Evolutionary conservation across 306 rosid genomes (phyloP).

Genomic region (Alnus rubra): DNA sequence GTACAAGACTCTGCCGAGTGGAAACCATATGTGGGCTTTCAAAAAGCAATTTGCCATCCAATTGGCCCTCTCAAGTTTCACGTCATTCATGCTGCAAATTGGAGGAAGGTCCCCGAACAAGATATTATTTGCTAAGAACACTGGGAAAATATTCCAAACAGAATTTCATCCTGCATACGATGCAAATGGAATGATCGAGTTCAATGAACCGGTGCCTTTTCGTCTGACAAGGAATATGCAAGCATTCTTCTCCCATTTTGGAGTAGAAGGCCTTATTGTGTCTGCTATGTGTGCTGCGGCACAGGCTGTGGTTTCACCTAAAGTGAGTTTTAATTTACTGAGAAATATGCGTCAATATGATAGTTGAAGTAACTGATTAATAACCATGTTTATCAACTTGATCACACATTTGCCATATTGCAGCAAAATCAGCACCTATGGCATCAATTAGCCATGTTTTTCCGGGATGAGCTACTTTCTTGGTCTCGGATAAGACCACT

Average conservation of each 20-base stretch:
- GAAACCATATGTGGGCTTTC: conserved; percentile 97
- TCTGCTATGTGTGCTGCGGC: conserved; percentile 99
- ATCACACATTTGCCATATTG: conserved; percentile 30
- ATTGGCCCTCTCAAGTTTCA: conserved; percentile 93
- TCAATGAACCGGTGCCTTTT: conserved; percentile 95
- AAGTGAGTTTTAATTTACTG: conserved; percentile 48
- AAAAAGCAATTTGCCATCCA: conserved; percentile 98
- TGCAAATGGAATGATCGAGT: conserved; percentile 88
- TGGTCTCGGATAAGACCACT: conserved; percentile 99
- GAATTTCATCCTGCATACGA: conserved; percentile 99
- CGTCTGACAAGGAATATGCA: conserved; percentile 98
- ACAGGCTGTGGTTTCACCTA: conserved; percentile 93
- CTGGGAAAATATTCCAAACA: conserved; percentile 94
- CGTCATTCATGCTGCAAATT: conserved; percentile 93
- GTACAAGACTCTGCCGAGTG: conserved; percentile 90
- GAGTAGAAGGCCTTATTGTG: conserved; percentile 96
- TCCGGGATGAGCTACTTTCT: conserved; percentile 95
- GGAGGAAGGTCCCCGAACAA: conserved; percentile 99
- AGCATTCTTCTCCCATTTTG: conserved; percentile 87
- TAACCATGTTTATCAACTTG: conserved; percentile 9
- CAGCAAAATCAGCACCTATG: conserved; percentile 98
- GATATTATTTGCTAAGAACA: conserved; percentile 94
- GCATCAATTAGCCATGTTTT: conserved; percentile 99
- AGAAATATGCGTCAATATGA: not conserved
- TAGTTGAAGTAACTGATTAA: not conserved